Base-by-base conservation (phyloP, 2,329 filamentous ascomycete species). In the Thermoascus crustaceus region DNA sequence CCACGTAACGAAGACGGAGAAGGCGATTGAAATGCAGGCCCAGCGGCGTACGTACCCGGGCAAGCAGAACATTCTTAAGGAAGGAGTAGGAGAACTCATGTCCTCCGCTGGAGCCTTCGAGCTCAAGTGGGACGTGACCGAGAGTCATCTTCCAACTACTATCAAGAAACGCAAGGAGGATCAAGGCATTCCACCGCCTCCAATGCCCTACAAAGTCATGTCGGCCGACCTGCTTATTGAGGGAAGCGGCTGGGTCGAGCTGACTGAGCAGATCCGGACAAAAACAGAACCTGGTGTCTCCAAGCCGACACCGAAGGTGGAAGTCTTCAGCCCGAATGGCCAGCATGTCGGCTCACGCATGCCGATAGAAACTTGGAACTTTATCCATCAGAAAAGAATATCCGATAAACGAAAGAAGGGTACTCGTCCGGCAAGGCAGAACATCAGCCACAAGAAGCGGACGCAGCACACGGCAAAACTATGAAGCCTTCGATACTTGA, bases 221-320 rank as follows among this genome's bases (percentile, higher is more conserved):
- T 78, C 82, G 6, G 74, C 81, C 0, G 93, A 98, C 54, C 78
- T 98, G 16, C 66, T 98, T 9, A 78, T 98, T 32, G 89, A 96
- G 57, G 87, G 91, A 2, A 81, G 87, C 17, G 91, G 91, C 5
- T 98, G 93, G 84, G 73, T 98, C 2, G 91, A 98, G 61, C 60
- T 98, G 25, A 80, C 79, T 1, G 80, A 80, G 3, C 89, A 98
- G 61, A 76, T 93, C 7, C 76, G 89, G 33, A 75, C 70, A 10
- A 73, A 61, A 52, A 66, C 50, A 13, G 27, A 43, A 16, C 21
- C 47, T 21, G 38, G 53, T 56, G 46, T 56, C 58, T 1, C 60
- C 64, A 14, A 29, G 7, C n/a, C 38, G 9, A 78, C 77, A 67
- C 86, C 86, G 0, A 68, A 78, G 7, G 73, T 98, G 5, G 88